These are phyloP conservation scores for Halophytophthora batemanensis DNA, from an alignment of 352 stramenopile genomes.

Conservation along the genomic window DNA sequence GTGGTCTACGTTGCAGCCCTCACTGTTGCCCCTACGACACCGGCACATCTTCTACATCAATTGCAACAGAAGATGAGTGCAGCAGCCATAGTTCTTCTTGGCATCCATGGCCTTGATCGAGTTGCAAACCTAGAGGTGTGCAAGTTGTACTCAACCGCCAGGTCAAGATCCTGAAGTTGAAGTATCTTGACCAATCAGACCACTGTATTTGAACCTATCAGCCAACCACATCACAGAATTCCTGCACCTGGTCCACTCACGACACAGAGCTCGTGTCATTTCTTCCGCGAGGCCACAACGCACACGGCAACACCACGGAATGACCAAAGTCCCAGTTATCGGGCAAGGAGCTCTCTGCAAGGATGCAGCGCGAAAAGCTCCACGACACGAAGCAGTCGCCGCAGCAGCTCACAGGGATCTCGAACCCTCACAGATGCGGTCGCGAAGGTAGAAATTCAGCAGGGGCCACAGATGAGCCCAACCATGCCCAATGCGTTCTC, in stretches of 20 bases:
- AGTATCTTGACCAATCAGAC: slow-evolving; percentile 8
- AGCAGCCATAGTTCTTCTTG: too few relatives aligned
- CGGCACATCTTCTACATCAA: too few relatives aligned
- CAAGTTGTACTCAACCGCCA: slow-evolving; percentile 11
- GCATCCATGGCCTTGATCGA: slow-evolving; percentile 7
- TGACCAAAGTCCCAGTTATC: slow-evolving; percentile 49
- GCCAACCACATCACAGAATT: not conserved
- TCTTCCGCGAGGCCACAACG: too few relatives aligned
- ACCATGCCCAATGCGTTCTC: too few relatives aligned
- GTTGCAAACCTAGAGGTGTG: slow-evolving; percentile 12
- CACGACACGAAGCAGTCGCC: slow-evolving; percentile 27
- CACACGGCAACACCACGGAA: too few relatives aligned
- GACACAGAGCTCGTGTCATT: too few relatives aligned
- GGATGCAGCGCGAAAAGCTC: slow-evolving; percentile 38
- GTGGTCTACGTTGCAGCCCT: too few relatives aligned
- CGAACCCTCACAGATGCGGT: too few relatives aligned
- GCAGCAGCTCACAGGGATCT: slow-evolving; percentile 20
- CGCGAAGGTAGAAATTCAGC: too few relatives aligned
- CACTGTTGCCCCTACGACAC: too few relatives aligned
- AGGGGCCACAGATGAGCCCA: too few relatives aligned
- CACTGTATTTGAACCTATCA: slow-evolving; percentile 7
- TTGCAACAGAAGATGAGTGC: too few relatives aligned
- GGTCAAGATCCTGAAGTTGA: slow-evolving; percentile 13
- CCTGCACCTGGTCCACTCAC: slow-evolving; percentile 3
- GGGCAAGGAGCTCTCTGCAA: slow-evolving; percentile 49